Conservation (phyloP, 116 monocot genomes). For the Dioscorea cayenensis region DNA sequence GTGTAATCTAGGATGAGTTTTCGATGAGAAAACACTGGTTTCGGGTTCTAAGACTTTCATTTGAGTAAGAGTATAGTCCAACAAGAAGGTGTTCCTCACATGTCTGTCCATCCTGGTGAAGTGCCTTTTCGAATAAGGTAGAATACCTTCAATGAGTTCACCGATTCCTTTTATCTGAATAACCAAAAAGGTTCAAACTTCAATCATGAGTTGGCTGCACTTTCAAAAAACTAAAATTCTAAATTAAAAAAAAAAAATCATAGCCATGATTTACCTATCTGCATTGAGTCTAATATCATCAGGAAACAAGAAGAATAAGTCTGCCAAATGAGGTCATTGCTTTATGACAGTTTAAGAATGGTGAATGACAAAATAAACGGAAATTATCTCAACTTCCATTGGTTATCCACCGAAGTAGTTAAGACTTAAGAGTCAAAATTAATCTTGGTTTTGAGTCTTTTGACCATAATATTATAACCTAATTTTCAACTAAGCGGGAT, state of each 20-base stretch:
- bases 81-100: slow-evolving; percentile 63
- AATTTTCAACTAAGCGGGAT: too few relatives aligned
- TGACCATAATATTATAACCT: too few relatives aligned
- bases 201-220: background rate
- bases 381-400: too few relatives aligned
- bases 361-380: too few relatives aligned
- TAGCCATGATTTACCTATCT: too few relatives aligned
- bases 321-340: too few relatives aligned
- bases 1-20: slow-evolving; percentile 1
- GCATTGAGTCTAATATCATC: too few relatives aligned
- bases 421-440: too few relatives aligned
- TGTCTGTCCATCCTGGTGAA: slow-evolving; percentile 79
- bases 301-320: too few relatives aligned
- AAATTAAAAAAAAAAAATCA: background rate
- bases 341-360: too few relatives aligned
- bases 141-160: slow-evolving; percentile 88
- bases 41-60: slow-evolving; percentile 84
- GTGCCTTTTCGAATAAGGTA: slow-evolving; percentile 89
- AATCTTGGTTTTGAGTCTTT: too few relatives aligned
- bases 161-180: slow-evolving; percentile 80
- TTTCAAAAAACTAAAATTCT: background rate
- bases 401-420: too few relatives aligned
- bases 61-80: slow-evolving; percentile 61
- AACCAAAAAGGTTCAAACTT: background rate
- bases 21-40: background rate